phyloP scores from a whole-genome alignment of 805 yeast species.

The Metschnikowia cerradonensis region DNA sequence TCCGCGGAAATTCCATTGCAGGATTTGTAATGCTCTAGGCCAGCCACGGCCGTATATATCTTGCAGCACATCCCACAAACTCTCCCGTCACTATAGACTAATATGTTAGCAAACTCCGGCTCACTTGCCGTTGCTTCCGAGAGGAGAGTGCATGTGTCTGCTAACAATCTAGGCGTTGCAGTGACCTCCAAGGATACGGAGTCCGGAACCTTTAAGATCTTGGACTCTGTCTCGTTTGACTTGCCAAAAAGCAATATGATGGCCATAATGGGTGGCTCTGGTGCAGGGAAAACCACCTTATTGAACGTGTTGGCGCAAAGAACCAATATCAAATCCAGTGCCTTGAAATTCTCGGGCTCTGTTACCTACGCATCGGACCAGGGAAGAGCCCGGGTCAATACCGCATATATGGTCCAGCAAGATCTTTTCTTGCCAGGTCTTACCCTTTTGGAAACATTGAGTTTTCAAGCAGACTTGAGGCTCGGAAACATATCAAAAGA shows the following conservation, averaged over 20 bases:
- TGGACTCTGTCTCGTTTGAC: slow-evolving; percentile 52
- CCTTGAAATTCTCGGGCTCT: slow-evolving; percentile 41
- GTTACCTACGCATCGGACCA: slow-evolving; percentile 26
- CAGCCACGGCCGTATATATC: background rate
- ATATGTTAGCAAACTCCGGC: slow-evolving; percentile 3
- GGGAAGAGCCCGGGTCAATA: slow-evolving; percentile 19
- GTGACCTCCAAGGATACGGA: slow-evolving; percentile 13
- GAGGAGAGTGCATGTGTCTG: slow-evolving; percentile 12
- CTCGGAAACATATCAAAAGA: slow-evolving; percentile 45
- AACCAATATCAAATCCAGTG: slow-evolving; percentile 36
- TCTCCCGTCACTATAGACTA: background rate
- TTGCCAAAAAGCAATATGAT: slow-evolving; percentile 59
- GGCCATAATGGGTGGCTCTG: slow-evolving; percentile 86
- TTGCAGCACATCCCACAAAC: background rate
- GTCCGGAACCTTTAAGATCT: slow-evolving; percentile 17
- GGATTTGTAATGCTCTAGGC: background rate
- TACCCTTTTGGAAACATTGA: slow-evolving; percentile 67
- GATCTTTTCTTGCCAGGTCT: slow-evolving; percentile 69
- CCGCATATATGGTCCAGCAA: slow-evolving; percentile 72
- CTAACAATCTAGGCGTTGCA: slow-evolving; percentile 11
- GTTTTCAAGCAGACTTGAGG: slow-evolving; percentile 68
- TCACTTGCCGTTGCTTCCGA: slow-evolving; percentile 11
- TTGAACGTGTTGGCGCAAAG: slow-evolving; percentile 62
- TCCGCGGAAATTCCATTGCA: slow-evolving; percentile 1
- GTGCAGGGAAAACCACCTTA: slow-evolving; percentile 81